Conservation (phyloP, 2,329 filamentous ascomycete genomes). For the Exophiala sp. region DNA sequence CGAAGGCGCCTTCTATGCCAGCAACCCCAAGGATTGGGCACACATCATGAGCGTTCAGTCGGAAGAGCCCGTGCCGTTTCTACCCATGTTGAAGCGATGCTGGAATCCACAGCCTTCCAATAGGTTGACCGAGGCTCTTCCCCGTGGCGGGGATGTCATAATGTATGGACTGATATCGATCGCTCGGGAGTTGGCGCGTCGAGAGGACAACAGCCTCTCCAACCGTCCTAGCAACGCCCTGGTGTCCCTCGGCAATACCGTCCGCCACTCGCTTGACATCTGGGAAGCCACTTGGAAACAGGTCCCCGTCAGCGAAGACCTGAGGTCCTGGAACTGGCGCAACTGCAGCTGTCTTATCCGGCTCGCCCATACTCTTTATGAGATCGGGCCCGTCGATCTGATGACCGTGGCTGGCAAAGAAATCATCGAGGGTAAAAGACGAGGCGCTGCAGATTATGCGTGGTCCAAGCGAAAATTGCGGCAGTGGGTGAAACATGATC, state of each 20-base stretch:
- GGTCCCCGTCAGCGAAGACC: not conserved
- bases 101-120: constrained; percentile 2
- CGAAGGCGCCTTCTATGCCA: constrained; percentile 7
- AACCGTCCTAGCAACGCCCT: not conserved
- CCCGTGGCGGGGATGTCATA: constrained; percentile 1
- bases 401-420: constrained; percentile 9
- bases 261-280: constrained; percentile 1
- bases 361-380: constrained; percentile 11
- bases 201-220: constrained; percentile 4
- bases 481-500: constrained; percentile 9
- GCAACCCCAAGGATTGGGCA: constrained; percentile 1
- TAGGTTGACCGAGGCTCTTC: not conserved
- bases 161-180: constrained; percentile 13
- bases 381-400: constrained; percentile 10
- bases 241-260: not conserved
- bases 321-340: constrained; percentile 1
- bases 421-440: constrained; percentile 9
- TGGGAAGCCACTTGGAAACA: constrained; percentile 9
- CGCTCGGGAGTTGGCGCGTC: constrained; percentile 4
- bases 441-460: constrained; percentile 8
- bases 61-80: not conserved
- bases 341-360: constrained; percentile 8
- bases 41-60: not conserved
- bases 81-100: constrained; percentile 4
- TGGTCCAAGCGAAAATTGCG: constrained; percentile 5